A percentile compares a stretch with the other conserved stretches of the same genome.
Conservation (phyloP, 306 rosid genomes). For the Sesbania bispinosa region DNA sequence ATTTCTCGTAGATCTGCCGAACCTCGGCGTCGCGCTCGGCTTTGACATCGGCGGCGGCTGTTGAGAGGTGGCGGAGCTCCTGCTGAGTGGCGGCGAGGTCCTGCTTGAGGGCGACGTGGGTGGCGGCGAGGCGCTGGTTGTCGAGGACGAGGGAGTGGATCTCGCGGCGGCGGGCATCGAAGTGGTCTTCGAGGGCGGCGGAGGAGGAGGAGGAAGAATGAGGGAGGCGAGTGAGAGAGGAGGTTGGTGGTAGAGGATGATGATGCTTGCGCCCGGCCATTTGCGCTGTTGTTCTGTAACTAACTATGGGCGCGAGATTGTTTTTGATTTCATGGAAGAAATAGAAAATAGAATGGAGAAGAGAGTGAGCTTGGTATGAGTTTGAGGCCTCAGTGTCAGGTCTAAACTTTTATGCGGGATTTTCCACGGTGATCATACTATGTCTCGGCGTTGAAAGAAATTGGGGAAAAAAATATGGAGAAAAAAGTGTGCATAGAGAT, state of each 20-base stretch:
- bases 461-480: too few relatives aligned
- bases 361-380: not conserved
- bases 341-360: not conserved
- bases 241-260: not conserved
- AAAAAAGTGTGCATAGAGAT: too few relatives aligned
- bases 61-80: slow-evolving; percentile 58
- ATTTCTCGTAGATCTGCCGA: slow-evolving; percentile 66
- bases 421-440: too few relatives aligned
- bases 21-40: slow-evolving; percentile 69
- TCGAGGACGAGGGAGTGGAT: slow-evolving; percentile 72
- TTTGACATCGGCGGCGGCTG: slow-evolving; percentile 47
- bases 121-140: slow-evolving; percentile 82
- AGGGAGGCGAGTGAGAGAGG: slow-evolving; percentile 25
- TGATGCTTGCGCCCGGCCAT: slow-evolving; percentile 36
- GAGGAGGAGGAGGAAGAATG: slow-evolving; percentile 24
- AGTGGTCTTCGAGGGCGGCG: slow-evolving; percentile 53
- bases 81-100: slow-evolving; percentile 59
- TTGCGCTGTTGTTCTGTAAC: not conserved
- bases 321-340: not conserved
- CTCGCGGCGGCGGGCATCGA: slow-evolving; percentile 58
- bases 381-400: too few relatives aligned
- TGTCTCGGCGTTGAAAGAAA: too few relatives aligned
- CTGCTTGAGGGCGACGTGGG: slow-evolving; percentile 84
- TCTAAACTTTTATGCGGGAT: too few relatives aligned
- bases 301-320: not conserved